A percentile compares a stretch with the other conserved stretches of the same genome.
Conservation (phyloP, 2,329 filamentous ascomycete species). For the Colletotrichum costaricense region DNA sequence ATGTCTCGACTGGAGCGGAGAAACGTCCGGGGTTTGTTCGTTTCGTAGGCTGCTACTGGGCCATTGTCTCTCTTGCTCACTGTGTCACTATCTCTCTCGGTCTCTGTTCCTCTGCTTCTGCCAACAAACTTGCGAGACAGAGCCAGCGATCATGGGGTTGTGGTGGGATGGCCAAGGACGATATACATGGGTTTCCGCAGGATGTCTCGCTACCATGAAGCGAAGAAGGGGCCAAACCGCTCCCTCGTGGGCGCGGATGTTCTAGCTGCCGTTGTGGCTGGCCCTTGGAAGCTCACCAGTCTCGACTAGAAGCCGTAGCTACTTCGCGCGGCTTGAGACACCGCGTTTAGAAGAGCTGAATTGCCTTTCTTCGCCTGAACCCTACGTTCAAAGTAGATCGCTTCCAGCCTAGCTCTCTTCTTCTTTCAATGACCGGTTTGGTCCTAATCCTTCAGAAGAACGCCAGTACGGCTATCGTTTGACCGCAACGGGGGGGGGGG, state of each 20-base stretch:
- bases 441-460: neutral
- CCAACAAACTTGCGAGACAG: neutral
- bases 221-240: neutral
- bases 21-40: neutral
- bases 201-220: neutral
- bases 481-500: neutral
- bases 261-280: constrained; percentile 31
- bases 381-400: constrained; percentile 1
- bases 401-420: neutral
- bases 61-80: neutral
- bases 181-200: neutral
- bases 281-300: neutral
- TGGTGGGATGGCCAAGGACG: neutral
- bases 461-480: neutral
- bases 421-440: neutral
- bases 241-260: constrained; percentile 1
- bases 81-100: neutral
- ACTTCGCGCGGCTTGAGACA: constrained; percentile 33
- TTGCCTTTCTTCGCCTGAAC: constrained; percentile 3
- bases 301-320: constrained; percentile 23
- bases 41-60: neutral
- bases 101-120: neutral
- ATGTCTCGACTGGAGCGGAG: constrained; percentile 11
- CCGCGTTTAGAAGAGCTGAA: neutral
- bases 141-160: constrained; percentile 6